phyloP scores from a whole-genome alignment of 2,329 filamentous ascomycete species.

The Apiospora phragmitis region DNA sequence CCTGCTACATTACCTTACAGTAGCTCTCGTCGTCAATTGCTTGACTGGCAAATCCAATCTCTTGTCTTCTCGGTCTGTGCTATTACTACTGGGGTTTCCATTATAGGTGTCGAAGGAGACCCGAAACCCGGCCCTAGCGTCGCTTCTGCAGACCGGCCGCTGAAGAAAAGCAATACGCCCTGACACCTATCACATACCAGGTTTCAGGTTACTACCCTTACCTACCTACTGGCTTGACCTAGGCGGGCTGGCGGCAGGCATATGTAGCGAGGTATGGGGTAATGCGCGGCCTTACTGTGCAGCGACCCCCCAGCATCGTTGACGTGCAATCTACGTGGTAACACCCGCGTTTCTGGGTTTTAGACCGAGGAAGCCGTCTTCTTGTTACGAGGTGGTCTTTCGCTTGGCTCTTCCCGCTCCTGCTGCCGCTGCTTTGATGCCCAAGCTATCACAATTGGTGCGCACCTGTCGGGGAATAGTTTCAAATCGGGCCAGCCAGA shows the following conservation, averaged over 20 bases:
- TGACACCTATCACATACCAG: background rate
- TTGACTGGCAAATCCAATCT: background rate
- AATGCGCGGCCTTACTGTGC: background rate
- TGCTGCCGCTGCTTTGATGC: background rate
- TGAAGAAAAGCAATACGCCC: conserved; percentile 3
- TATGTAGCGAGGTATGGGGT: background rate
- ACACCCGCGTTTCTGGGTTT: background rate
- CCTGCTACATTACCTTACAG: background rate
- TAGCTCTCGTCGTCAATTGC: no score
- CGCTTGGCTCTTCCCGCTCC: background rate
- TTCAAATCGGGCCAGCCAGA: background rate
- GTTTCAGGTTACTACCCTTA: no score
- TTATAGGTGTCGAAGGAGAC: background rate
- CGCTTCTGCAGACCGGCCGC: background rate
- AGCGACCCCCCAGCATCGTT: background rate
- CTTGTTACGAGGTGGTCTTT: background rate
- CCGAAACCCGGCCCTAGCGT: conserved; percentile 2
- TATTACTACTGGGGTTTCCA: background rate
- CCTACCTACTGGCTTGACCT: background rate
- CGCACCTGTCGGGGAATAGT: background rate
- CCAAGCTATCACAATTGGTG: background rate
- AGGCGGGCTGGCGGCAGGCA: background rate
- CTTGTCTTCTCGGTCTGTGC: background rate
- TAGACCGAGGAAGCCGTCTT: background rate
- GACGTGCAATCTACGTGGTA: background rate